Evolutionary conservation across 2,329 filamentous ascomycete species (phyloP).

Genomic region (Coniochaeta pulveracea): DNA sequence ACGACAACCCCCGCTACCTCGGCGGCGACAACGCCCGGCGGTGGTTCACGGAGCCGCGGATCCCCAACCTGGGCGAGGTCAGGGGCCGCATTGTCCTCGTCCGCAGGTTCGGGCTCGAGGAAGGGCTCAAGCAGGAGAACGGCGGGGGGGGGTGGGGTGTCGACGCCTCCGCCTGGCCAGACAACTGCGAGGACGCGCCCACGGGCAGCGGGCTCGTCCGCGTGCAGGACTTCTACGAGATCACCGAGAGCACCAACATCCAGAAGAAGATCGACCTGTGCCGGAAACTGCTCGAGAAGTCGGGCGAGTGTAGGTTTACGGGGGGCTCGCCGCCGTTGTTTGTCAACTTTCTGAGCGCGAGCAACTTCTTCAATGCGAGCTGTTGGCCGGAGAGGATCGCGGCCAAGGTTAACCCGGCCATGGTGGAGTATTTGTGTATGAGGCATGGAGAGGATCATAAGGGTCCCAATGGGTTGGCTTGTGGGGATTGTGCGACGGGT

Average conservation of each 20-base stretch:
- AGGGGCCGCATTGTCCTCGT: constrained; percentile 78
- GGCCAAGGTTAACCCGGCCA: constrained; percentile 71
- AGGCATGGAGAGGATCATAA: constrained; percentile 40
- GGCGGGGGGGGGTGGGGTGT: constrained; percentile 43
- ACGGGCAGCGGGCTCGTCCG: constrained; percentile 63
- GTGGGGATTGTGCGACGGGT: constrained; percentile 69
- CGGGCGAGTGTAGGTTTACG: constrained; percentile 39
- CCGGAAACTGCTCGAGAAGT: constrained; percentile 65
- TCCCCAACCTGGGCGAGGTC: constrained; percentile 68
- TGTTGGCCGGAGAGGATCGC: constrained; percentile 95
- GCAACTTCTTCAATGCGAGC: constrained; percentile 84
- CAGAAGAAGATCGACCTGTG: constrained; percentile 67
- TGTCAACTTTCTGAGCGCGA: constrained; percentile 82
- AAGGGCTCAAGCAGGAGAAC: constrained; percentile 38
- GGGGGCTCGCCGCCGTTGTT: constrained; percentile 50
- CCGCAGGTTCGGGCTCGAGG: constrained; percentile 63
- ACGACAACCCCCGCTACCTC: constrained; percentile 65
- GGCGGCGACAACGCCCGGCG: constrained; percentile 33
- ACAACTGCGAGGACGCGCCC: constrained; percentile 72
- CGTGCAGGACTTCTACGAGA: constrained; percentile 92
- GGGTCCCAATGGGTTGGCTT: constrained; percentile 34
- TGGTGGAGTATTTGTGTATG: constrained; percentile 50
- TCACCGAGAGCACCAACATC: constrained; percentile 64
- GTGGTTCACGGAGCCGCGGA: constrained; percentile 70
- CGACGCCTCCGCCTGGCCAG: constrained; percentile 62